Base-by-base conservation (phyloP, 2,329 filamentous ascomycete species). In the Diaporthe caulivora region DNA sequence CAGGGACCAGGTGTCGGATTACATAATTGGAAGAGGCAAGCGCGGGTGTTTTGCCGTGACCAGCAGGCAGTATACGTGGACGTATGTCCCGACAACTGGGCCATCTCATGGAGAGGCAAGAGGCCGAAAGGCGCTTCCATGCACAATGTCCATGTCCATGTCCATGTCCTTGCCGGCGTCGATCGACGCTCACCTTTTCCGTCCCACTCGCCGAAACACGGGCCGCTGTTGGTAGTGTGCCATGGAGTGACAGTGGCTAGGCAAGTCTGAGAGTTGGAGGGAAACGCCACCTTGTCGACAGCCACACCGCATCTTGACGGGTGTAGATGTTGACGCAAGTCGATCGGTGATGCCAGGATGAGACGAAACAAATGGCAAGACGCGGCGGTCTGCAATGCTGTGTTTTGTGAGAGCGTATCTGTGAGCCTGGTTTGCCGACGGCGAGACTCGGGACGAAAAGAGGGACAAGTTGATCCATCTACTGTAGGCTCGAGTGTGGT, bases 171-270 rank as follows among this genome's bases (percentile, higher is more conserved):
- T 58, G 55, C 64, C 44, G 69, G 49, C 55, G 18, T n/a, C 6
- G 57, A 64, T 49, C 37, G 57, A 49, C 55, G 42, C 24, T 42
- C 34, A 24, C 31, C 17, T 40, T 37, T 37, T 40, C 42, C 58
- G 44, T 65, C 72, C 67, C 55, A 62, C 72, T 67, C 67, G 57
- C 57, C 72, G 72, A 73, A 71, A 71, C 72, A 53, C 72, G 65
- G 72, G 55, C 55, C 53, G 71, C 62, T 69, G 42, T 29, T 53
- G 62, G 31, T 49, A n/a, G 44, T 51, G 62, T 51, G 57, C 57
- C 55, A 42, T 29, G 13, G 49, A 34, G 40, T 47, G 26, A 26
- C 26, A 64, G 42, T 49, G 34, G 5, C 34, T 5, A 9, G 34
- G 34, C 34, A 34, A 49, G 40, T 15, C 29, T 47, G 26, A 26